Evolutionary conservation across 768 basidiomycete species (phyloP), one percentile per base, ranked within the genome.

Genomic region (Podaxis sp.): DNA sequence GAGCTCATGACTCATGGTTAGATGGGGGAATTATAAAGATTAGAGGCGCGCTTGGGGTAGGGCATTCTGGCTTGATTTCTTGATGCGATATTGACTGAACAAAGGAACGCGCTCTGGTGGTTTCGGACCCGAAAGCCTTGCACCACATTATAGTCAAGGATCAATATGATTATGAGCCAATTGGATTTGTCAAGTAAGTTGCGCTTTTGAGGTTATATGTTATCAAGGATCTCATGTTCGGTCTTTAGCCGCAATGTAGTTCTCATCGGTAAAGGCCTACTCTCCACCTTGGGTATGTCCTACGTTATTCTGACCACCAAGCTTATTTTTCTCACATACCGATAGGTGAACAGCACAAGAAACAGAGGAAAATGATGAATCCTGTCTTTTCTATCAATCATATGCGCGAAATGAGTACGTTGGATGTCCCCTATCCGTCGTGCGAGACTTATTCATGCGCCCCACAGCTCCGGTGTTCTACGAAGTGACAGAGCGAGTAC

Each of bases 121-220:
- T 56, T 12, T 79, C 69, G 52, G 82, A 83, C 64, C 78, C 80
- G 0, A 74, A 73, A 50, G 82, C 81, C 5, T 65, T 83, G 58
- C 73, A 80, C 59, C 77, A 79, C 61, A 77, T 83, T 40, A 40
- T 80, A 8, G 71, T 82, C 57, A 82, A 77, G 74, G 73, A 74
- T 65, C 72, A 73, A 66, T 52, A 71, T 56, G 64, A 69, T 11
- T 73, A 70, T 38, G 66, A 71, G 46, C 63, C 71, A 0, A 52
- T 62, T 2, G 56, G 63, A 9, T 71, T 74, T 51, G 65, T 71
- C 27, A 65, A 60, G 74, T 75, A 60, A 11, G 58, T 17, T 38
- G n/a, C 19, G 17, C 33, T 33, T 53, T n/a, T 7, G 36, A 33
- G 38, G 13, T 49, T 25, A 27, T 13, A 24, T 5, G 29, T 13